A percentile compares a stretch with the other conserved stretches of the same genome.
phyloP scores from a whole-genome alignment of 495 filamentous ascomycete species.

The Aspergillus sclerotioniger region DNA sequence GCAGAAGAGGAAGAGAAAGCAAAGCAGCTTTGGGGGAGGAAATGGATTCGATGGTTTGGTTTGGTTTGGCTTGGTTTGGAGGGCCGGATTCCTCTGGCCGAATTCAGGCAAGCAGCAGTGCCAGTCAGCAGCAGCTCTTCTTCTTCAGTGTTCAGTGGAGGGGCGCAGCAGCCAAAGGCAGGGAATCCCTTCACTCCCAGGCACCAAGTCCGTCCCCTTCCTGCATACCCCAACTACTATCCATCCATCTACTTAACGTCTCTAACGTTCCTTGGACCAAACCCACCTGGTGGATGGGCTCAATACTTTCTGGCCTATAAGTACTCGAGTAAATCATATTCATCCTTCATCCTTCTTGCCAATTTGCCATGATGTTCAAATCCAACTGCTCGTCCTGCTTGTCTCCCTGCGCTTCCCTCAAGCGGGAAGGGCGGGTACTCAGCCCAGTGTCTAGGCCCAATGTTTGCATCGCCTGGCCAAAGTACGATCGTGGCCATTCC shows the following conservation, averaged over 20 bases:
- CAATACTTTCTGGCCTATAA: too few relatives aligned
- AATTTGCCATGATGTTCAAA: too few relatives aligned
- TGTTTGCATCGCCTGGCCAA: slow-evolving; percentile 5
- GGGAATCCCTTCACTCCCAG: too few relatives aligned
- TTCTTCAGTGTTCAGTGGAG: too few relatives aligned
- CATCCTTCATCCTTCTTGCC: neutral
- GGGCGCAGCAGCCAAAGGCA: too few relatives aligned
- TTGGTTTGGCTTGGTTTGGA: neutral
- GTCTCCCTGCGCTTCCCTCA: neutral
- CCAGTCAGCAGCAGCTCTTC: neutral
- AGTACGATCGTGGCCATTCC: slow-evolving; percentile 7
- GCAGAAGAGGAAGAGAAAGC: slow-evolving; percentile 7
- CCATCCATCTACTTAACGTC: neutral
- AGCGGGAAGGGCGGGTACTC: slow-evolving; percentile 8
- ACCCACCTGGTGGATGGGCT: too few relatives aligned
- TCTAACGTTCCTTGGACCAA: too few relatives aligned
- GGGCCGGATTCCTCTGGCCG: slow-evolving; percentile 4
- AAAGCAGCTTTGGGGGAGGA: neutral
- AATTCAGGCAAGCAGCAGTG: neutral
- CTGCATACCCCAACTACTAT: neutral
- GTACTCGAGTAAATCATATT: neutral
- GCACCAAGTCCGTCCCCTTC: too few relatives aligned
- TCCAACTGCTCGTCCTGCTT: neutral
- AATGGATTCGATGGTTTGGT: neutral
- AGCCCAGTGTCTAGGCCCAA: slow-evolving; percentile 12